phyloP scores from a whole-genome alignment of 345 rosid species.

The Gossypium turneri region DNA sequence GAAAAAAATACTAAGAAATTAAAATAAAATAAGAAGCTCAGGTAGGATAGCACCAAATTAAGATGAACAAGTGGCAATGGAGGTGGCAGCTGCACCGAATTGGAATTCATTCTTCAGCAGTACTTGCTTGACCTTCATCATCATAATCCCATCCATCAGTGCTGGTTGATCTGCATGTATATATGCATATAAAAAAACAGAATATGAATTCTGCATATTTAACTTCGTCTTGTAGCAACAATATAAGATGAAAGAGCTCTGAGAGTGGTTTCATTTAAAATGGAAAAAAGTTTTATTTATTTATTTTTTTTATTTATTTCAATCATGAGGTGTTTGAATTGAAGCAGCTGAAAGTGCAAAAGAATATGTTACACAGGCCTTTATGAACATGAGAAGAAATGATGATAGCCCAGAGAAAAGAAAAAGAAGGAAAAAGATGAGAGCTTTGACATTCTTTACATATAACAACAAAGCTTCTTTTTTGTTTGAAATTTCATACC shows the following conservation, averaged over 20 bases:
- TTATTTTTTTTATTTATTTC: background rate
- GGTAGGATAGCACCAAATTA: constrained; percentile 73
- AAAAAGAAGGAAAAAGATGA: background rate
- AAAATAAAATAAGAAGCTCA: constrained; percentile 67
- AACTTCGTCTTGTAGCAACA: background rate
- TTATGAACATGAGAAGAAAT: background rate
- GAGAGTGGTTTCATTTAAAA: background rate
- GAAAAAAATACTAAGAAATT: background rate
- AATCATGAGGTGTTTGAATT: background rate
- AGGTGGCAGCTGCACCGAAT: constrained; percentile 9
- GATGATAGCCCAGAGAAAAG: background rate
- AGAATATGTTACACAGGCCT: background rate
- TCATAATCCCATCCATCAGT: constrained; percentile 17
- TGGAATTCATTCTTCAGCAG: constrained; percentile 2
- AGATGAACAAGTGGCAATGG: constrained; percentile 16
- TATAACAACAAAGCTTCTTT: too few relatives aligned
- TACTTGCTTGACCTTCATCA: background rate
- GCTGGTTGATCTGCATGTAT: constrained; percentile 19
- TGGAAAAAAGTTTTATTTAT: too few relatives aligned
- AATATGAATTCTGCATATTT: background rate
- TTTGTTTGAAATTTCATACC: constrained; percentile 26
- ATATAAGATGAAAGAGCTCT: background rate
- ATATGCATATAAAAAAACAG: background rate
- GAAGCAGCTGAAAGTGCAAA: background rate
- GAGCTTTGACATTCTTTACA: constrained; percentile 13